phyloP scores from a whole-genome alignment of 768 basidiomycete genomes.

The Boletellus emodensis region DNA sequence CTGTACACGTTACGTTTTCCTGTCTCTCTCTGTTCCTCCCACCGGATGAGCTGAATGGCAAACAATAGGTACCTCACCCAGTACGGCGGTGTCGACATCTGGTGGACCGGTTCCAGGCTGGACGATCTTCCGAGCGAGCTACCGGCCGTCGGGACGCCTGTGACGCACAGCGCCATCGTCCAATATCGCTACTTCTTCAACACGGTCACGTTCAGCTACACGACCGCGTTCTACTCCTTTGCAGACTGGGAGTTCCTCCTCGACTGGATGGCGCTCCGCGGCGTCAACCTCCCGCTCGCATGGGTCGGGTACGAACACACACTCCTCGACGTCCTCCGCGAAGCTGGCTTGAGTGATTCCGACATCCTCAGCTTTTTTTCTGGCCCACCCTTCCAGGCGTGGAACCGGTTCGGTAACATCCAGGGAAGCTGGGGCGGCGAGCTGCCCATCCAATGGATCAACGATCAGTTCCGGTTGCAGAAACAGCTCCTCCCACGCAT shows the following conservation, averaged over 20 bases:
- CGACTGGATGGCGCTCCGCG: constrained; percentile 40
- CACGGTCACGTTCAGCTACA: constrained; percentile 42
- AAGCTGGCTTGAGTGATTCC: constrained; percentile 33
- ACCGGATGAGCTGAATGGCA: too few relatives aligned
- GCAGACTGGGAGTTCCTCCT: constrained; percentile 38
- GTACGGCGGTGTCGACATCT: constrained; percentile 38
- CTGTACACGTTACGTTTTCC: constrained; percentile 32
- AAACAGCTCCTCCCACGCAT: constrained; percentile 36
- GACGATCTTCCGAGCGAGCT: constrained; percentile 27
- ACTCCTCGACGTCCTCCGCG: constrained; percentile 35
- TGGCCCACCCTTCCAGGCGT: constrained; percentile 38
- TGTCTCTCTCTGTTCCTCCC: not conserved
- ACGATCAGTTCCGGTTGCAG: constrained; percentile 36
- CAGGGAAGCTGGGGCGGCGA: constrained; percentile 38
- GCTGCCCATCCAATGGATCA: constrained; percentile 36
- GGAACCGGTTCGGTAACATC: constrained; percentile 43
- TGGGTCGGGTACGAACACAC: constrained; percentile 40
- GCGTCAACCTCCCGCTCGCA: constrained; percentile 40
- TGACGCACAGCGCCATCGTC: constrained; percentile 34
- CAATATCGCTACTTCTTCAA: constrained; percentile 41
- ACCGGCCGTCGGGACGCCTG: constrained; percentile 28
- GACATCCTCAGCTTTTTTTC: constrained; percentile 36
- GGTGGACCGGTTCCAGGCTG: constrained; percentile 42
- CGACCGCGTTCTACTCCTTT: constrained; percentile 38
- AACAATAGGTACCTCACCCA: constrained; percentile 33